Evolutionary conservation across 306 rosid genomes (phyloP), one percentile per base, ranked within the genome.

Genomic region (Hylodesmum podocarpum): DNA sequence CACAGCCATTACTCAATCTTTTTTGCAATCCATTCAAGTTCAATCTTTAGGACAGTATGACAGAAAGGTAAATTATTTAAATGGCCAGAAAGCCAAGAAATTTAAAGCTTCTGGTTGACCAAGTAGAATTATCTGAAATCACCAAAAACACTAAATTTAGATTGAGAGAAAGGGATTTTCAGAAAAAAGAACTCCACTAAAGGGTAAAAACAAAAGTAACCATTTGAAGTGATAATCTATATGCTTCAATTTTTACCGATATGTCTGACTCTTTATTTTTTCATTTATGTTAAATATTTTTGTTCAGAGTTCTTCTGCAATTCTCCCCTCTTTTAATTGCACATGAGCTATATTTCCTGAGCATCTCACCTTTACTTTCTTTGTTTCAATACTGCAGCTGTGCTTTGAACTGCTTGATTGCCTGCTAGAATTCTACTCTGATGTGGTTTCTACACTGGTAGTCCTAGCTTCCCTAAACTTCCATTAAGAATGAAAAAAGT

Each of bases 21-120:
- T 66, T 88, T 70, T 93, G 72, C 75, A 83, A 74, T 57, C 82
- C 85, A 66, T 90, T 66, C 93, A 88, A 83, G 99, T 95, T 78
- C 99, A 89, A 75, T 90, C 97, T 84, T 82, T 95, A 80, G 96
- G 91, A 63, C 91, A 86, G 84, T 88, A 78, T 78, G 99, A 95
- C 85, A 86, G 99, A 84, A 92, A 90, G 96, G 97, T 90, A 85
- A 72, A 64, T 25, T 18, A 53, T 9, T 47, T 21, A 62, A 55
- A 65, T 51, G 28, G 75, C 46, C 66, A 57, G 66, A 76, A 47
- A 61, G 72, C 46, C 64, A 66, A 71, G 11, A 41, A 24, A 46
- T 72, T 76, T 67, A 31, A 55, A 21, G 39, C 50, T 80, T 79
- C 55, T 76, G 62, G 61, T 27, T 3, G 49, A 41, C 53, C 69